phyloP scores from a whole-genome alignment of 2,329 filamentous ascomycete species.

The Paraphoma chrysanthemicola region DNA sequence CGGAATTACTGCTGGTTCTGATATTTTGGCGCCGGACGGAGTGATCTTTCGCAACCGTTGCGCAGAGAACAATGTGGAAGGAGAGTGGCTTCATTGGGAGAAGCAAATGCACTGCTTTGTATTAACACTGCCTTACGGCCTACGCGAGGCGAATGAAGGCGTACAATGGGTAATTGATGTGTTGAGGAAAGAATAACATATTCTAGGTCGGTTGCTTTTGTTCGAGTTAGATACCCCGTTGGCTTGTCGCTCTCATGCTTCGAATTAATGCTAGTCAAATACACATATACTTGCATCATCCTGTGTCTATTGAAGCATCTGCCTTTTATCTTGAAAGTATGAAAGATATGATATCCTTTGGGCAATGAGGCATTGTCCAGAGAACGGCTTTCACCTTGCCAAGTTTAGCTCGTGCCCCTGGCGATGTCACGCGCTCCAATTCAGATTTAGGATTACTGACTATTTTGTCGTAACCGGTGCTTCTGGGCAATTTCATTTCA shows the following conservation, averaged over 20 bases:
- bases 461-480: too few relatives aligned
- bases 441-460: too few relatives aligned
- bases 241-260: not conserved
- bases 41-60: constrained; percentile 57
- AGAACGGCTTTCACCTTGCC: too few relatives aligned
- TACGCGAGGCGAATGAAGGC: constrained; percentile 56
- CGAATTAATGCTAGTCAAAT: not conserved
- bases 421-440: too few relatives aligned
- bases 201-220: not conserved
- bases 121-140: constrained; percentile 56
- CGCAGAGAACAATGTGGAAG: constrained; percentile 50
- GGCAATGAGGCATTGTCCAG: too few relatives aligned
- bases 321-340: too few relatives aligned
- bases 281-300: too few relatives aligned
- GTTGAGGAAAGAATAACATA: constrained; percentile 31
- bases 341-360: too few relatives aligned
- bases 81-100: constrained; percentile 66
- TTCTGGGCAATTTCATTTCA: too few relatives aligned
- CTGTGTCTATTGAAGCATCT: too few relatives aligned
- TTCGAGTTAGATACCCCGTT: constrained; percentile 4
- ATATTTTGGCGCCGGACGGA: constrained; percentile 62
- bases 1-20: constrained; percentile 60
- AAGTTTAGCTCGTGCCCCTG: too few relatives aligned
- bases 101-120: constrained; percentile 68
- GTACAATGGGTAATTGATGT: constrained; percentile 56